A percentile compares a stretch with the other conserved stretches of the same genome.
phyloP scores from a whole-genome alignment of 2,329 filamentous ascomycete species.

The Alternaria gansuensis region DNA sequence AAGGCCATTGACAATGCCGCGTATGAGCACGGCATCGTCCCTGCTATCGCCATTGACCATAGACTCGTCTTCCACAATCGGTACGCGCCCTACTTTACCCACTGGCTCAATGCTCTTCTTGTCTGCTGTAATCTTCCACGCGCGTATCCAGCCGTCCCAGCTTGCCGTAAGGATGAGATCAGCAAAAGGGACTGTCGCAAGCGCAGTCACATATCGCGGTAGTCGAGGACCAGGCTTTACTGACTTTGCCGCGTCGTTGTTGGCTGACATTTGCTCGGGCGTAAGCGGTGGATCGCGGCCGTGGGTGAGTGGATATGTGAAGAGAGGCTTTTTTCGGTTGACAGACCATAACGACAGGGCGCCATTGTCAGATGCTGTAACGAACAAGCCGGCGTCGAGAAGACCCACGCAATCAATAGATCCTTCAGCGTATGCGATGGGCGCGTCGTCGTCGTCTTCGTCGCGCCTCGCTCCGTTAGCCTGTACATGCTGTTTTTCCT shows the following conservation, averaged over 20 bases:
- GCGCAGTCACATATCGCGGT: conserved; percentile 89
- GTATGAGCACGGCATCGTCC: conserved; percentile 56
- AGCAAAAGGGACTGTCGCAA: conserved; percentile 86
- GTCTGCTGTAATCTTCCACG: conserved; percentile 78
- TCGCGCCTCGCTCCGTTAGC: conserved; percentile 51
- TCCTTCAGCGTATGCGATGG: conserved; percentile 69
- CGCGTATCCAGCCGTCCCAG: conserved; percentile 89
- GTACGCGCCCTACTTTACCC: conserved; percentile 67
- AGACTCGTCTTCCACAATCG: conserved; percentile 27
- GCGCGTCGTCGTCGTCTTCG: conserved; percentile 53
- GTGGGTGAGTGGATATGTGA: conserved; percentile 81
- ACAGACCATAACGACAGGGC: conserved; percentile 85
- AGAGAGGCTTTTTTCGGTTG: conserved; percentile 93
- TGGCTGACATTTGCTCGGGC: conserved; percentile 74
- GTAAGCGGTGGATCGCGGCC: conserved; percentile 78
- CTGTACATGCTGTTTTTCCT: conserved; percentile 59
- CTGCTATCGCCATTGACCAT: conserved; percentile 23
- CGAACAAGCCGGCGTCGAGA: conserved; percentile 86
- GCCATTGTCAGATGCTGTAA: conserved; percentile 94
- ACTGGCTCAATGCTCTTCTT: conserved; percentile 79
- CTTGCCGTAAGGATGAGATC: conserved; percentile 90
- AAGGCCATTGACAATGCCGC: conserved; percentile 88
- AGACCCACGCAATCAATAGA: conserved; percentile 92
- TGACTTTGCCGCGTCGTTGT: conserved; percentile 64
- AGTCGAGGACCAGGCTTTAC: conserved; percentile 61